Evolutionary conservation across 1,284 basidiomycete genomes (phyloP), one percentile per base, ranked within the genome.

Genomic region (Ustilago xerochloae): DNA sequence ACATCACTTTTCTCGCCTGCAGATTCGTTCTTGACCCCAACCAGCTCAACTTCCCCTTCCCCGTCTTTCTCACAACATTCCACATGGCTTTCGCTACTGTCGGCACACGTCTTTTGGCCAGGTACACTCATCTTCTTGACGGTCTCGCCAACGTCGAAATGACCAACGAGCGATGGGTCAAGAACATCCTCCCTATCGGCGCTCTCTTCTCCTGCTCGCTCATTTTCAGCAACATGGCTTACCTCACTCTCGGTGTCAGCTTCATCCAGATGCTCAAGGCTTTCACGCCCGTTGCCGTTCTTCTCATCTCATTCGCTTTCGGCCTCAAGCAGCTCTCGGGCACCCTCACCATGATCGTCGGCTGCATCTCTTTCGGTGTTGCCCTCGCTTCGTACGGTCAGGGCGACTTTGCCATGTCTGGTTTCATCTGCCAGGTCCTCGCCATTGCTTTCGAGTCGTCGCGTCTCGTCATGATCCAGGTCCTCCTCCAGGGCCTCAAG

Each of bases 241-340:
- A 97, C 85, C 90, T 97, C 33, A 91, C 93, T 69, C 89, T 98
- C 59, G 91, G 90, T 70, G 93, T 97, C 29, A 90, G 92, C 1
- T 97, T 95, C 86, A 97, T 97, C 77, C 95, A 97, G 85, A 98
- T 98, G 95, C 91, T 97, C 87, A 97, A 97, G 90, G 96, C 95
- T 8, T 98, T 98, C 87, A 93, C 89, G n/a, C 94, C 95, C 0
- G 95, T 97, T 15, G 93, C 94, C 1, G 97, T 98, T 78, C 89
- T 98, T 32, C 89, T 98, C 75, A 95, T 97, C 81, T 95, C 94
- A 8, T 97, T 95, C 88, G 88, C 89, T 0, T 93, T 92, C 88
- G 91, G 91, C 73, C 90, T 95, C 68, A 91, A 94, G 84, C 93
- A 97, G 68, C 93, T 94, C 6, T 94, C 89, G 85, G 89, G 89